Evolutionary conservation across 495 filamentous ascomycete genomes (phyloP).

Genomic region (Wilcoxina mikolae): DNA sequence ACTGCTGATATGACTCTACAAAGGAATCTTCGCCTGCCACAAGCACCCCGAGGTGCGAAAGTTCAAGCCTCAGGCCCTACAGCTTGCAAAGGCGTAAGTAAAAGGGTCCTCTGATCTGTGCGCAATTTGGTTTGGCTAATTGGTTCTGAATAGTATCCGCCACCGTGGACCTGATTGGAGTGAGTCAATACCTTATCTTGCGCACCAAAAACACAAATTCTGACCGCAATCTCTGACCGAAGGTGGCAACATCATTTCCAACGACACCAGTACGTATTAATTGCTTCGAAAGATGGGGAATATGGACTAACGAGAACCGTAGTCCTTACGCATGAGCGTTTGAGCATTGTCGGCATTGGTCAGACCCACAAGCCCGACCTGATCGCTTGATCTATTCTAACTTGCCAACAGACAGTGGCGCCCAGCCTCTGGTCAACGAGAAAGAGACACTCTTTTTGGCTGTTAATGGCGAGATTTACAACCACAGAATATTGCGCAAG

Average conservation of each 20-base stretch:
- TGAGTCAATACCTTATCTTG: conserved; percentile 37
- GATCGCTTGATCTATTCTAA: conserved; percentile 6
- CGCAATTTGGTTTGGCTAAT: conserved; percentile 21
- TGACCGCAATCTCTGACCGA: neutral
- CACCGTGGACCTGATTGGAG: conserved; percentile 99
- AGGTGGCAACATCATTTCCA: conserved; percentile 80
- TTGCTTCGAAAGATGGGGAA: neutral
- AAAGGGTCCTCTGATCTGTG: conserved; percentile 8
- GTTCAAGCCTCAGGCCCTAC: conserved; percentile 93
- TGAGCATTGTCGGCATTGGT: conserved; percentile 97
- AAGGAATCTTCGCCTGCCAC: conserved; percentile 90
- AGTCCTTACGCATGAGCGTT: conserved; percentile 94
- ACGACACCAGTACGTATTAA: conserved; percentile 64
- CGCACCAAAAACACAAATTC: neutral
- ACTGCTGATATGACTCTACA: neutral
- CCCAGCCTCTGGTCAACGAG: conserved; percentile 85
- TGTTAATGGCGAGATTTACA: conserved; percentile 99
- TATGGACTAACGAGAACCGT: conserved; percentile 17
- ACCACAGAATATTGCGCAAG: conserved; percentile 88
- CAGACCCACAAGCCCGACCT: conserved; percentile 26
- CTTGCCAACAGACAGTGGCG: conserved; percentile 57
- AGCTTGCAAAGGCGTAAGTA: conserved; percentile 86
- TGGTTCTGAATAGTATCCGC: conserved; percentile 53
- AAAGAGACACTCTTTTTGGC: conserved; percentile 78
- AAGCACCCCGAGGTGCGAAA: conserved; percentile 90